Base-by-base conservation (phyloP, 2,329 filamentous ascomycete species). In the Monosporascus ibericus region DNA sequence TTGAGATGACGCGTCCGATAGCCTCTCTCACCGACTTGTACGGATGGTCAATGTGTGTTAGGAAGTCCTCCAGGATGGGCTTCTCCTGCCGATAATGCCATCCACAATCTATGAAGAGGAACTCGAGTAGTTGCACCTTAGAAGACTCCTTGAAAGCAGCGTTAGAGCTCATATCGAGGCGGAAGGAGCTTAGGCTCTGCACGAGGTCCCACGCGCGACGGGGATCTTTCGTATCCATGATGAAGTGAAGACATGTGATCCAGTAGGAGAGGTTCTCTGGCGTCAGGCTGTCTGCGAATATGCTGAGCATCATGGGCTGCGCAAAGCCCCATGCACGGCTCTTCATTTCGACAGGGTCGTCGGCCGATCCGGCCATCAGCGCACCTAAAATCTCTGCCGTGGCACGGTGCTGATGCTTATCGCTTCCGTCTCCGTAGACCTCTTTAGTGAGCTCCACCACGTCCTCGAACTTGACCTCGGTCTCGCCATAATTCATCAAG, bases 131-230 rank as follows among this genome's bases (percentile, higher is more conserved):
- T 59, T 94, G 87, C 17, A 99, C 90, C 74, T 97, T 96, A 27
- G 92, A 95, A 51, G 92, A 96, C 68, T 99, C 95, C 69, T 99
- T 99, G 79, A 99, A 99, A 0, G 94, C 94, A 4, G 95, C 94
- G 66, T 97, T 96, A 0, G 92, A 96, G 6, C 83, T 78, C 86
- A 97, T 92, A 67, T 99, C 94, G 9, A 99, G 78, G 30, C 90
- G 82, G 80, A 97, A 97, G 50, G 85, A 83, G 47, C 87, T 82
- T 20, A 99, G 77, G 70, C 84, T 87, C 58, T 94, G 87, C 37
- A 96, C 82, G 57, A 99, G 79, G 58, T 95, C 92, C 76, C 88
- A 91, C 3, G 85, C 85, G 57, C 92, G 84, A 44, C 95, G 84
- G 14, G 94, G 92, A 69, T 99, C 94, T 64, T 94, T 92, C 11